Conservation (phyloP, 23 red algal genomes). For the Gracilariopsis chorda region DNA sequence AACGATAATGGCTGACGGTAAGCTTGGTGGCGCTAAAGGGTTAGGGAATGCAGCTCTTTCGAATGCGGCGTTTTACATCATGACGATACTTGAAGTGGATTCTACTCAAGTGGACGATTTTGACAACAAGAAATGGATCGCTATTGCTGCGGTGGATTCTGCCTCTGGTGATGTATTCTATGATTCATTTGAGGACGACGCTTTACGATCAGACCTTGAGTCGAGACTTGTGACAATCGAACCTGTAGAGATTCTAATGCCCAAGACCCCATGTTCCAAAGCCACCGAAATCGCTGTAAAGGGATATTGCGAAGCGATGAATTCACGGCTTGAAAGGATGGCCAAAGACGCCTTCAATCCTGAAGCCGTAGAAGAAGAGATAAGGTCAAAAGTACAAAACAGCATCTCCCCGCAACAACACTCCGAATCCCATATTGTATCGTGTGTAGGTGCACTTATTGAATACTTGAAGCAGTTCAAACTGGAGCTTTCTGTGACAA, state of each 20-base stretch:
- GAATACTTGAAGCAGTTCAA: slow-evolving; percentile 63
- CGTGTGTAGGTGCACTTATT: slow-evolving; percentile 47
- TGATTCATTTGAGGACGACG: slow-evolving; percentile 65
- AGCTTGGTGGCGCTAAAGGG: neutral
- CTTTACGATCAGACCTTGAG: slow-evolving; percentile 58
- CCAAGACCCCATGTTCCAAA: neutral
- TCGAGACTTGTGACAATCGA: slow-evolving; percentile 62
- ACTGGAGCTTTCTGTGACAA: slow-evolving; percentile 51
- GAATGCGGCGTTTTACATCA: slow-evolving; percentile 26
- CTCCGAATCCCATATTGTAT: neutral
- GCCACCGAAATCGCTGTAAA: slow-evolving; percentile 15
- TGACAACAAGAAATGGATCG: neutral
- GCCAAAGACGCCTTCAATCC: neutral
- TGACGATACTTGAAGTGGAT: slow-evolving; percentile 26
- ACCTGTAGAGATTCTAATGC: slow-evolving; percentile 65
- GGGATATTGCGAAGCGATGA: neutral
- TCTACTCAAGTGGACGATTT: neutral
- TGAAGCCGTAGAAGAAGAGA: neutral
- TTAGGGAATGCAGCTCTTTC: neutral
- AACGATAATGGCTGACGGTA: slow-evolving; percentile 53
- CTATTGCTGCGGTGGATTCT: slow-evolving; percentile 65
- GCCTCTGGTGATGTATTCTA: slow-evolving; percentile 70
- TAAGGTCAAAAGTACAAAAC: neutral
- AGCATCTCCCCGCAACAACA: neutral
- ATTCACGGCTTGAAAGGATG: slow-evolving; percentile 18